Evolutionary conservation across 441 rosid genomes (phyloP), one percentile per base, ranked within the genome.

Genomic region (Aquilaria agallochum): DNA sequence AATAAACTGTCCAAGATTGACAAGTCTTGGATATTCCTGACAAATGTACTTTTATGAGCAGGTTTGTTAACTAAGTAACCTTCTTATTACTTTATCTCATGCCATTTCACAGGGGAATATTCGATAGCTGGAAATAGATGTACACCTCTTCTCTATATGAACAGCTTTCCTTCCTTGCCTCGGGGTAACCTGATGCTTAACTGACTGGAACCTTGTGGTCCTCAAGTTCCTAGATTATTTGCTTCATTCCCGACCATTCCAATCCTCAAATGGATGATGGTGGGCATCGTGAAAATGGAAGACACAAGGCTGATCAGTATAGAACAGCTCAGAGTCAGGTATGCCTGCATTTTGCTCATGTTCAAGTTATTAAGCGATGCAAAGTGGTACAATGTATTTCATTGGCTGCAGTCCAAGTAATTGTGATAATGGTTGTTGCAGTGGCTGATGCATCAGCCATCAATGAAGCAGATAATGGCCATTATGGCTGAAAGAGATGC

Each of bases 381-480:
- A 40, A 20, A 20, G 27, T 20, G 27, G 27, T 11, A 45, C 0
- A 1, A 34, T 34, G 6, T 34, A 34, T 34, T 34, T 6, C 6
- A 6, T 34, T 34, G 4, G 40, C 40, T 34, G 4, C 6, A 6
- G 40, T 34, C 40, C 6, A 6, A 34, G 40, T 34, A 48, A 48
- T 63, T 56, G 42, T 62, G 36, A 48, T 45, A 64, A 11, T 45
- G 75, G 65, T 60, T 52, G 53, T 55, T 66, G 64, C 84, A 91
- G 97, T 91, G 96, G 96, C 69, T 86, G 78, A 74, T 85, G 90
- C 97, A 83, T 71, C 97, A 86, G 77, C 97, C 94, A 55, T 85
- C 97, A 27, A 91, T 91, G 96, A 91, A 91, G 78, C 97, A 91
- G 77, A 88, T 91, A 57, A 91, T 91, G 96, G 75, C 81, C 59